phyloP scores from a whole-genome alignment of 2,329 filamentous ascomycete species.

The Colletotrichum graminicola region DNA sequence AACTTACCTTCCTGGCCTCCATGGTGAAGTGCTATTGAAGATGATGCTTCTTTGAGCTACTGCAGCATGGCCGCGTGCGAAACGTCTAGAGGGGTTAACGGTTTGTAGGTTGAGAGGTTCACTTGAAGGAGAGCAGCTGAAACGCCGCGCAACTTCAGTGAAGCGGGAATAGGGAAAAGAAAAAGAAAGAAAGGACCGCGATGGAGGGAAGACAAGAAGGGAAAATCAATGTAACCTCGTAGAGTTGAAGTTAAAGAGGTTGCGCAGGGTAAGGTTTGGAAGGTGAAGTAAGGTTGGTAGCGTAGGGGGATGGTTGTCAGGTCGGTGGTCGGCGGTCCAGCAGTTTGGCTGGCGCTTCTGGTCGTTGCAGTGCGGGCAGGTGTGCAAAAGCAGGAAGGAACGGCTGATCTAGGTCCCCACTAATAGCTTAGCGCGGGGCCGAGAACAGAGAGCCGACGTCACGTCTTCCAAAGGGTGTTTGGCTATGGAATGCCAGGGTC shows the following conservation, averaged over 20 bases:
- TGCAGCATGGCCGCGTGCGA: conserved; percentile 37
- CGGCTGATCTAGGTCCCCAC: conserved; percentile 30
- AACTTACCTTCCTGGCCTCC: conserved; percentile 57
- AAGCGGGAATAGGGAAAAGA: neutral
- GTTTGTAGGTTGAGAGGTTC: conserved; percentile 17
- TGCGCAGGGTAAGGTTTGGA: conserved; percentile 25
- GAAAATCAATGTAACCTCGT: conserved; percentile 2
- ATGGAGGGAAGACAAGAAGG: neutral
- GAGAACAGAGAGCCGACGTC: conserved; percentile 40
- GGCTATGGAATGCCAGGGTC: neutral
- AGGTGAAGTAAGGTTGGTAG: conserved; percentile 18
- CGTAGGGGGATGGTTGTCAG: conserved; percentile 16
- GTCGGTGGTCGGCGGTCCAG: conserved; percentile 1
- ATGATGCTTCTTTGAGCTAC: conserved; percentile 39
- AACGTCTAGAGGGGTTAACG: conserved; percentile 19
- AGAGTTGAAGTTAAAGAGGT: conserved; percentile 17
- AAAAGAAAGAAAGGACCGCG: neutral
- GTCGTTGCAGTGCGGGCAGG: conserved; percentile 24
- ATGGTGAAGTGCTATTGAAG: conserved; percentile 46
- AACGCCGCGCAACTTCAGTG: conserved; percentile 26
- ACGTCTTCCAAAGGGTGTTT: conserved; percentile 14
- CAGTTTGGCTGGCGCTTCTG: conserved; percentile 1
- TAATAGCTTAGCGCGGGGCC: conserved; percentile 38
- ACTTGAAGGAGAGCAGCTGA: conserved; percentile 34
- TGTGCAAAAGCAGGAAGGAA: conserved; percentile 18